Evolutionary conservation across 768 basidiomycete genomes (phyloP).

Genomic region (Coprinopsis marcescibilis): DNA sequence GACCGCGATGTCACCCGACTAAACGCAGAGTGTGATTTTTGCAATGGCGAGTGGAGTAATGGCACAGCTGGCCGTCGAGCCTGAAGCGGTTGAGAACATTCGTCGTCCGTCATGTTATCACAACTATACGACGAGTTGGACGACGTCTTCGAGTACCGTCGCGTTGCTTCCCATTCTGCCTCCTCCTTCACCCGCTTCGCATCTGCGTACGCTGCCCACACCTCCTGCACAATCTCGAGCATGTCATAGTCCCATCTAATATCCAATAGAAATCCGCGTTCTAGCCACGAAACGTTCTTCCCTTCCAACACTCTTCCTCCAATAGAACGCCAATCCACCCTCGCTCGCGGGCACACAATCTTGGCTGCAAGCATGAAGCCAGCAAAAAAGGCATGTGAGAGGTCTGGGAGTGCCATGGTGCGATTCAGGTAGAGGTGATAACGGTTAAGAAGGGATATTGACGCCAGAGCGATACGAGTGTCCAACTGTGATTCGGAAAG

Average conservation of each 20-base stretch:
- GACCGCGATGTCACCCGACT: background rate
- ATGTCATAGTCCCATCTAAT: constrained; percentile 7
- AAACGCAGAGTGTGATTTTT: background rate
- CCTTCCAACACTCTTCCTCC: background rate
- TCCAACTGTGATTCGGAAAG: constrained; percentile 4
- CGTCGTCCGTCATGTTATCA: background rate
- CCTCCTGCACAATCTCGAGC: constrained; percentile 8
- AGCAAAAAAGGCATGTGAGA: constrained; percentile 2
- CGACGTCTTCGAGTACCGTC: background rate
- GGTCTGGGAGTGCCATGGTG: background rate
- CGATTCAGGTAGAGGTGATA: background rate
- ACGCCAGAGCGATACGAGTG: background rate
- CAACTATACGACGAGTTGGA: background rate
- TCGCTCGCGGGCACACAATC: constrained; percentile 1
- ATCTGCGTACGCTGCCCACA: constrained; percentile 7
- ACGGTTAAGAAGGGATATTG: constrained; percentile 6
- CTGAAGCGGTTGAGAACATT: background rate
- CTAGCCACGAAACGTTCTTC: constrained; percentile 1
- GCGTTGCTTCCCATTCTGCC: background rate
- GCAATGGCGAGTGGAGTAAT: background rate
- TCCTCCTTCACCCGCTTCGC: background rate
- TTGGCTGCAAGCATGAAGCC: constrained; percentile 7
- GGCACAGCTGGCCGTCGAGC: too few relatives aligned
- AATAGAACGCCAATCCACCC: background rate
- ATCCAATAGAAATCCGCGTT: constrained; percentile 5